Evolutionary conservation across 306 rosid species (phyloP).

Genomic region (Calophaca sinica): DNA sequence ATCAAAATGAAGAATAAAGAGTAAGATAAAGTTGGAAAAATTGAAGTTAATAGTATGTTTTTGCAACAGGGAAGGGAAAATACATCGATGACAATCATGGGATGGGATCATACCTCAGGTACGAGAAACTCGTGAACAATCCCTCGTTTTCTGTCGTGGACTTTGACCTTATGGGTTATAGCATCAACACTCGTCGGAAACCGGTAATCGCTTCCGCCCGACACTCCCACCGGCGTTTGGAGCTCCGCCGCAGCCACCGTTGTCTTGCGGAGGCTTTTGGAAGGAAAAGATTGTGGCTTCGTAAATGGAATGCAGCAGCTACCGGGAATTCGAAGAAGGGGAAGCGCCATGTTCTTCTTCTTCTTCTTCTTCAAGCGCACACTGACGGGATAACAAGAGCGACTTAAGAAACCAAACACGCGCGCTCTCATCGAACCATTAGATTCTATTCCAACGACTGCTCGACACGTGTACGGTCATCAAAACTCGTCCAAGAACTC

Average conservation of each 20-base stretch:
- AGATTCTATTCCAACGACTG: constrained; percentile 37
- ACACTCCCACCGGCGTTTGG: constrained; percentile 53
- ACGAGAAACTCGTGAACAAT: constrained; percentile 85
- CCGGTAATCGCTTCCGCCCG: constrained; percentile 41
- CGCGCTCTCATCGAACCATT: constrained; percentile 41
- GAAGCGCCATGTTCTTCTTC: constrained; percentile 61
- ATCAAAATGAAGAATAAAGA: neutral
- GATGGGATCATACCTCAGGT: constrained; percentile 69
- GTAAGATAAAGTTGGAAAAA: neutral
- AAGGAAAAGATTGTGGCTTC: constrained; percentile 36
- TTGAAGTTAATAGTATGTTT: constrained; percentile 8
- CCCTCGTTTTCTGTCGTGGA: constrained; percentile 83
- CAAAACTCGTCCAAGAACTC: neutral
- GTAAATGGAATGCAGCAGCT: constrained; percentile 51
- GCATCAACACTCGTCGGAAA: constrained; percentile 46
- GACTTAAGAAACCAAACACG: constrained; percentile 23
- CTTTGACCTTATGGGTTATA: constrained; percentile 84
- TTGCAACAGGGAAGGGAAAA: constrained; percentile 12
- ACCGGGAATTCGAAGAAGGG: constrained; percentile 56
- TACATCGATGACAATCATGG: neutral
- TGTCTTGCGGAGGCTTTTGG: constrained; percentile 54
- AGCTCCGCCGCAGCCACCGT: constrained; percentile 65
- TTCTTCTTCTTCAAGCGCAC: constrained; percentile 22
- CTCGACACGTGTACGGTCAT: constrained; percentile 40
- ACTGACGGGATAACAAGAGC: constrained; percentile 45